Conservation (phyloP, 805 yeast genomes). For the Cyberlindnera americana region DNA sequence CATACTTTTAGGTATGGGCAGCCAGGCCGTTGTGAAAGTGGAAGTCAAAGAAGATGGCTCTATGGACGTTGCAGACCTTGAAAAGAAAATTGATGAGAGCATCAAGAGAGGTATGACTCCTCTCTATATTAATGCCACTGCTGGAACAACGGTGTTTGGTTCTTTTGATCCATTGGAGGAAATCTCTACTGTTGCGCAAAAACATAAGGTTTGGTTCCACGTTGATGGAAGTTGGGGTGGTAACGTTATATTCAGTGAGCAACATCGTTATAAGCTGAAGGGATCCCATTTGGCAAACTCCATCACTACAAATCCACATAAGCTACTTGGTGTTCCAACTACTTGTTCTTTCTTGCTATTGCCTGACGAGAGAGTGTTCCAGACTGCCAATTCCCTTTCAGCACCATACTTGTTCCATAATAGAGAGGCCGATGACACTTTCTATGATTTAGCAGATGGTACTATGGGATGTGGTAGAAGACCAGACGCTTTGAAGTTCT, state of each 20-base stretch:
- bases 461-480: constrained; percentile 92
- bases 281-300: constrained; percentile 72
- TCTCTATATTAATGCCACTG: constrained; percentile 74
- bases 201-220: constrained; percentile 68
- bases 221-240: constrained; percentile 94
- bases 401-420: constrained; percentile 83
- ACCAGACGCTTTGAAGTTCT: constrained; percentile 75
- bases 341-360: constrained; percentile 70
- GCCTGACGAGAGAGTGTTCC: constrained; percentile 64
- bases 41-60: constrained; percentile 52
- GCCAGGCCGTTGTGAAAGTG: constrained; percentile 58
- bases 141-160: constrained; percentile 87
- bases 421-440: constrained; percentile 42
- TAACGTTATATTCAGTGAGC: constrained; percentile 63
- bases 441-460: constrained; percentile 79
- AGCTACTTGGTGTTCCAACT: constrained; percentile 83
- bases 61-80: constrained; percentile 50
- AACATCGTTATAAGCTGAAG: constrained; percentile 41
- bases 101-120: constrained; percentile 61
- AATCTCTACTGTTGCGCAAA: constrained; percentile 50
- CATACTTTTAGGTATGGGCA: constrained; percentile 69
- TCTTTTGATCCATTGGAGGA: constrained; percentile 67
- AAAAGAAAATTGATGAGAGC: constrained; percentile 40
- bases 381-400: constrained; percentile 65
- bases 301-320: constrained; percentile 80